Evolutionary conservation across 148 eudicot species (phyloP).

Genomic region (Camellia sinensis): DNA sequence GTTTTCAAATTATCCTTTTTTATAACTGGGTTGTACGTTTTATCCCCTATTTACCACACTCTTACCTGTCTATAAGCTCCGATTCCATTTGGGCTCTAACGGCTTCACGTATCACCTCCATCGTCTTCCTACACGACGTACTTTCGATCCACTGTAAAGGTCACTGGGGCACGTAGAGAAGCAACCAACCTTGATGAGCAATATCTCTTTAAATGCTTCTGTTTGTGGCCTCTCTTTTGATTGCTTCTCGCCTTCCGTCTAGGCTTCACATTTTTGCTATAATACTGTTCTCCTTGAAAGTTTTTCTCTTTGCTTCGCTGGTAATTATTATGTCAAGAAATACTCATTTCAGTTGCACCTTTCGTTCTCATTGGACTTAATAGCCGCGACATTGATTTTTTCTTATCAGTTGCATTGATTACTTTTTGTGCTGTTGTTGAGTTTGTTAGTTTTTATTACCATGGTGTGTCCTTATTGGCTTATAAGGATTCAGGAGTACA

Average conservation of each 20-base stretch:
- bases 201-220: slow-evolving; percentile 81
- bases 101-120: slow-evolving; percentile 64
- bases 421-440: slow-evolving; percentile 56
- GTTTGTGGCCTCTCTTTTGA: slow-evolving; percentile 83
- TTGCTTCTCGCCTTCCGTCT: slow-evolving; percentile 92
- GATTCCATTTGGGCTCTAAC: slow-evolving; percentile 87
- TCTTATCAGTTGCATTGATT: slow-evolving; percentile 52
- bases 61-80: slow-evolving; percentile 87
- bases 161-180: slow-evolving; percentile 57
- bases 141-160: slow-evolving; percentile 74
- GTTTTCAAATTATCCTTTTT: slow-evolving; percentile 68
- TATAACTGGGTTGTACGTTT: slow-evolving; percentile 61
- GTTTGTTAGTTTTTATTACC: slow-evolving; percentile 60
- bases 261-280: slow-evolving; percentile 83
- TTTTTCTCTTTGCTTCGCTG: slow-evolving; percentile 83
- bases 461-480: slow-evolving; percentile 90
- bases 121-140: slow-evolving; percentile 89
- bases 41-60: slow-evolving; percentile 95
- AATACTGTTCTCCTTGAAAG: slow-evolving; percentile 76
- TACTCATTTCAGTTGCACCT: slow-evolving; percentile 70
- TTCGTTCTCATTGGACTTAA: slow-evolving; percentile 55
- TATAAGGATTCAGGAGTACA: slow-evolving; percentile 83
- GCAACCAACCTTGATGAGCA: slow-evolving; percentile 61
- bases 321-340: slow-evolving; percentile 68
- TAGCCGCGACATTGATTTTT: slow-evolving; percentile 50